Conservation (phyloP, 1,139 yeast species). For the Magnusiomyces sp. region DNA sequence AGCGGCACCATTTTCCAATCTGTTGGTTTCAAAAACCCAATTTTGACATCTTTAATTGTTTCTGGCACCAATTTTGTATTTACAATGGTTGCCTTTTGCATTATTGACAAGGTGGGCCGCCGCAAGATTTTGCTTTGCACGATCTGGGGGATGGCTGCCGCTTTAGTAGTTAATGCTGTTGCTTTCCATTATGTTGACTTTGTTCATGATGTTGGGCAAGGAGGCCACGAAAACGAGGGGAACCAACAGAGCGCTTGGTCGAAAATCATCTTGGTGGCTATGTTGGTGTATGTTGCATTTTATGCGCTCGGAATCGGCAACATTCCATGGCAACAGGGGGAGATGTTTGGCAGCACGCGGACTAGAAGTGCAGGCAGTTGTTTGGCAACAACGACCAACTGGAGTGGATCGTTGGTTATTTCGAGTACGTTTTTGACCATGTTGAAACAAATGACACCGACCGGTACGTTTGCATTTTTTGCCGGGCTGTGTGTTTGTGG, state of each 20-base stretch:
- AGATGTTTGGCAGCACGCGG: conserved; percentile 81
- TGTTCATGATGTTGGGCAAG: too few species aligned
- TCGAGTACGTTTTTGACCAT: conserved; percentile 89
- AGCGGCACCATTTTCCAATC: conserved; percentile 57
- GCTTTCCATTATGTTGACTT: conserved; percentile 50
- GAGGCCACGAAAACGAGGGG: conserved; percentile 44
- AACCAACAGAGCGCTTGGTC: conserved; percentile 74
- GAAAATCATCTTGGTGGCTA: conserved; percentile 68
- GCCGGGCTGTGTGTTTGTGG: conserved; percentile 73
- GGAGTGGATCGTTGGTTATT: conserved; percentile 90
- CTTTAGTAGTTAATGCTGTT: conserved; percentile 26
- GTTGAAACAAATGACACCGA: conserved; percentile 87
- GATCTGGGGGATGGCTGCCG: conserved; percentile 37
- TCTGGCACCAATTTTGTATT: conserved; percentile 62
- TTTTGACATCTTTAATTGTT: conserved; percentile 54
- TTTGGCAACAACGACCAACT: conserved; percentile 86
- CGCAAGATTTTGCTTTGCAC: conserved; percentile 50
- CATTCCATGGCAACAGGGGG: conserved; percentile 98
- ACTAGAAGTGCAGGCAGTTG: conserved; percentile 91
- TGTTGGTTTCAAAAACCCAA: conserved; percentile 51
- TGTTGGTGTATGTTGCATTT: conserved; percentile 79
- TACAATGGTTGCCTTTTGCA: conserved; percentile 51
- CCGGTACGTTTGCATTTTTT: conserved; percentile 87
- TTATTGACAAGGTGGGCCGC: conserved; percentile 55
- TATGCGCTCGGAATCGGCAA: conserved; percentile 94